Evolutionary conservation across 2,329 filamentous ascomycete species (phyloP).

Genomic region (Exophiala viscosa): DNA sequence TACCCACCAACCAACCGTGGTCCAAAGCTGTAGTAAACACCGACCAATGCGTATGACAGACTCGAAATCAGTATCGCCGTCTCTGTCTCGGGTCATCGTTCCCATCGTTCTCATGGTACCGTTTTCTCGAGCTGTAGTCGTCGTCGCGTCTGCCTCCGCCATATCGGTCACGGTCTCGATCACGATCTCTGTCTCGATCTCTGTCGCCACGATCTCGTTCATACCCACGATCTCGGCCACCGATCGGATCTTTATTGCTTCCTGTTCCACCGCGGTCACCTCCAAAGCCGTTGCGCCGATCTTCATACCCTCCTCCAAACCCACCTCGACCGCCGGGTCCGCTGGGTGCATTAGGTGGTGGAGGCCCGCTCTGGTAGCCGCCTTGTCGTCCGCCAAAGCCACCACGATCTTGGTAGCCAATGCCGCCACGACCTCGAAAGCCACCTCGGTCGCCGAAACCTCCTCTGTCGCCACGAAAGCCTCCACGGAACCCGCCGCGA

Average conservation of each 20-base stretch:
- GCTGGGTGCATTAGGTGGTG: conserved; percentile 45
- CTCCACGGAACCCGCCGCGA: conserved; percentile 52
- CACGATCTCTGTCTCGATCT: conserved; percentile 30
- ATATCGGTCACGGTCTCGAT: conserved; percentile 37
- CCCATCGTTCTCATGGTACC: conserved; percentile 71
- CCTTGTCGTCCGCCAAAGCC: conserved; percentile 40
- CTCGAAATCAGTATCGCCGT: conserved; percentile 52
- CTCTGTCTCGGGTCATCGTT: conserved; percentile 70
- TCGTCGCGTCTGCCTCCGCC: conserved; percentile 40
- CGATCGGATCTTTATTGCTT: conserved; percentile 81
- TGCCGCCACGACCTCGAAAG: conserved; percentile 45
- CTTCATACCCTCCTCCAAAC: conserved; percentile 45
- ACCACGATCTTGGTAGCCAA: conserved; percentile 58
- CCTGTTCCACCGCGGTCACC: conserved; percentile 59
- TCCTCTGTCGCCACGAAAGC: conserved; percentile 42
- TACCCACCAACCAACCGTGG: conserved; percentile 44
- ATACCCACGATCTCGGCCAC: conserved; percentile 60
- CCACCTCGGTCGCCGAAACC: conserved; percentile 33
- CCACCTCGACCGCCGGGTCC: conserved; percentile 53
- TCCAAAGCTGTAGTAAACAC: conserved; percentile 15
- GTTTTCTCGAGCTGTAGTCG: conserved; percentile 57
- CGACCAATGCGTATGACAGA: background rate
- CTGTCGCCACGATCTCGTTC: conserved; percentile 29
- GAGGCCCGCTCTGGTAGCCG: conserved; percentile 34
- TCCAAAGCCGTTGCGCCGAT: conserved; percentile 49